A percentile compares a stretch with the other conserved stretches of the same genome.
Conservation (phyloP, 2,329 filamentous ascomycete genomes). For the Neofusicoccum kwambonambiense region DNA sequence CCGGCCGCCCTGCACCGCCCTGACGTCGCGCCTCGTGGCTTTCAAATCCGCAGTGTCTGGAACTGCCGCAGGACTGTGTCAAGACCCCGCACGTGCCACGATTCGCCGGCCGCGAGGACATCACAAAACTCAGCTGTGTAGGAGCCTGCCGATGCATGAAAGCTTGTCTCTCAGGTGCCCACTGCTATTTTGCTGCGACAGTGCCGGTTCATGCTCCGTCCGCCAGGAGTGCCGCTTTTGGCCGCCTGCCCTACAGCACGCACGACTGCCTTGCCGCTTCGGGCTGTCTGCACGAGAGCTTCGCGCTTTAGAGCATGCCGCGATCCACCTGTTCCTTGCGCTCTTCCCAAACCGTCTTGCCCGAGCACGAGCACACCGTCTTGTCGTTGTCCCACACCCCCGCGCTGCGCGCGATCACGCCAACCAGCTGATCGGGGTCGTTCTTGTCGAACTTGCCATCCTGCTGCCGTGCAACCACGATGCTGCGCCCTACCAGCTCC, state of each 20-base stretch:
- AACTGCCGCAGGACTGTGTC: conserved; percentile 11
- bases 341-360: conserved; percentile 98
- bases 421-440: conserved; percentile 81
- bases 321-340: conserved; percentile 82
- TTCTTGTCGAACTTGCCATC: conserved; percentile 64
- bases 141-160: conserved; percentile 7
- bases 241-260: not conserved
- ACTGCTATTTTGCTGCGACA: conserved; percentile 17
- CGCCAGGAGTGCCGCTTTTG: not conserved
- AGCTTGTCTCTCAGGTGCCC: conserved; percentile 1
- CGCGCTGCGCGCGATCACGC: conserved; percentile 90
- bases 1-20: not conserved
- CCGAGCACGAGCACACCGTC: conserved; percentile 95
- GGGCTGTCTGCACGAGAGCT: not conserved
- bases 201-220: conserved; percentile 10
- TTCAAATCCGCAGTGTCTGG: conserved; percentile 5
- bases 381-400: conserved; percentile 99
- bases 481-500: conserved; percentile 92
- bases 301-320: conserved; percentile 72
- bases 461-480: conserved; percentile 74
- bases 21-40: not conserved
- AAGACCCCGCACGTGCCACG: not conserved
- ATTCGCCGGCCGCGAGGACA: not conserved
- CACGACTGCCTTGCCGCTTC: not conserved
- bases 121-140: not conserved